Conservation (phyloP, 1,284 basidiomycete genomes). For the Kalmanozyma brasiliensis region DNA sequence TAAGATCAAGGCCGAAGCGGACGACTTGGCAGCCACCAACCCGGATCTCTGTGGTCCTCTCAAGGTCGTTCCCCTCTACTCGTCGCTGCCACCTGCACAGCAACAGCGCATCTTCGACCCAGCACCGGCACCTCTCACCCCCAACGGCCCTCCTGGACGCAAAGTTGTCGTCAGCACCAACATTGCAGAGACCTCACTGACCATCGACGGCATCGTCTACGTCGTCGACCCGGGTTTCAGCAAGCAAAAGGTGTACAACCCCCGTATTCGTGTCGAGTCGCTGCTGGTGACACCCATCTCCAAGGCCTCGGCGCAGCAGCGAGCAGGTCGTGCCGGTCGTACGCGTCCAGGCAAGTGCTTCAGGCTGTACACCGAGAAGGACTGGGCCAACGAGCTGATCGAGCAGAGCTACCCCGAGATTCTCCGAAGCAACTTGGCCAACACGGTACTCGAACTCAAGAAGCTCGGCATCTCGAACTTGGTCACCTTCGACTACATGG, state of each 20-base stretch:
- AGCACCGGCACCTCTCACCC: conserved; percentile 75
- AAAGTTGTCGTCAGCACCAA: conserved; percentile 97
- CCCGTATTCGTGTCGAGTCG: conserved; percentile 93
- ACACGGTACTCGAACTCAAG: conserved; percentile 91
- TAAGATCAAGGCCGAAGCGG: conserved; percentile 84
- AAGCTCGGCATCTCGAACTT: conserved; percentile 79
- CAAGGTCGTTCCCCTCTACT: conserved; percentile 90
- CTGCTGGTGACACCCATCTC: conserved; percentile 93
- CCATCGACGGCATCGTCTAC: conserved; percentile 98
- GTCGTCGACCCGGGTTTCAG: conserved; percentile 98
- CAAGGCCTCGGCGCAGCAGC: conserved; percentile 93
- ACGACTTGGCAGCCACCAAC: conserved; percentile 58
- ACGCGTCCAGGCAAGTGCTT: conserved; percentile 98
- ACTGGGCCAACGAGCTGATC: conserved; percentile 86
- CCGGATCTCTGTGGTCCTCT: conserved; percentile 74
- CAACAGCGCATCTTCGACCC: conserved; percentile 95
- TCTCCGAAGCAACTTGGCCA: conserved; percentile 82
- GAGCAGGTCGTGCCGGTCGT: conserved; percentile 94
- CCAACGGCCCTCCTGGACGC: conserved; percentile 82
- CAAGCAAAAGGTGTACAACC: conserved; percentile 97
- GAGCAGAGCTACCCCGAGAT: conserved; percentile 98
- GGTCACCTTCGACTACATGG: conserved; percentile 84
- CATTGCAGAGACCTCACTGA: conserved; percentile 96
- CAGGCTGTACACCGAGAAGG: conserved; percentile 94
- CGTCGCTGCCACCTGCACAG: conserved; percentile 88